phyloP scores from a whole-genome alignment of 768 basidiomycete species.

The Naganishia kalamii region DNA sequence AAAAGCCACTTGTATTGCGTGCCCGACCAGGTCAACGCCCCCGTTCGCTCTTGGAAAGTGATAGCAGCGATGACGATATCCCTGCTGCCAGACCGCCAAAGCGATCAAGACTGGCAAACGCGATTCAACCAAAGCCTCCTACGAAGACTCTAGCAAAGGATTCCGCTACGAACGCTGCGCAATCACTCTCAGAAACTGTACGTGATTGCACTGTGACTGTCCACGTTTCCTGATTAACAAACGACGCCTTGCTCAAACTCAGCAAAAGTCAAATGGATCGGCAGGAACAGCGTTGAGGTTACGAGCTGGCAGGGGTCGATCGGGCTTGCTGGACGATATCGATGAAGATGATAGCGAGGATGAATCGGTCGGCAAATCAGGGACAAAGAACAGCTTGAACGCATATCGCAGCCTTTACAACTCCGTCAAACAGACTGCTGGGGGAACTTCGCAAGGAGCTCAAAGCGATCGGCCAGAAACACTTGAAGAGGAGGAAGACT shows the following conservation, averaged over 20 bases:
- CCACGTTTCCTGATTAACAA: not conserved
- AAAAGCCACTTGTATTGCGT: slow-evolving; percentile 4
- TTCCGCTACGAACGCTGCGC: not conserved
- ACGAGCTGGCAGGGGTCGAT: not conserved
- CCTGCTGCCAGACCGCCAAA: not conserved
- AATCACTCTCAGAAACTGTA: not conserved
- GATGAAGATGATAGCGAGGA: slow-evolving; percentile 5
- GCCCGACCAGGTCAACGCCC: not conserved
- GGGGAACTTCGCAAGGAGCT: not conserved
- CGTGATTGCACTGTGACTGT: not conserved
- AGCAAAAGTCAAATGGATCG: slow-evolving; percentile 4
- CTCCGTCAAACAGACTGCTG: slow-evolving; percentile 16
- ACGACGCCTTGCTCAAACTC: not conserved
- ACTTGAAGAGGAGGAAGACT: slow-evolving; percentile 30
- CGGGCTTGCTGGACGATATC: not conserved
- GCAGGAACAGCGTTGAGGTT: slow-evolving; percentile 12
- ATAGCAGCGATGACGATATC: slow-evolving; percentile 4
- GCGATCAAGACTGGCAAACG: not conserved
- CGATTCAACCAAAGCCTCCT: too few relatives aligned
- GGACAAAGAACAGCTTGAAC: slow-evolving; percentile 13
- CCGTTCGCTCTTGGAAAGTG: not conserved
- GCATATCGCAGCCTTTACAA: slow-evolving; percentile 23
- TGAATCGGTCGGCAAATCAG: not conserved
- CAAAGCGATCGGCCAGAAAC: not conserved
- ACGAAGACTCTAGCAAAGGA: not conserved